Evolutionary conservation across 177 flowering plant species (phyloP).

Genomic region (Vitis hybrid): DNA sequence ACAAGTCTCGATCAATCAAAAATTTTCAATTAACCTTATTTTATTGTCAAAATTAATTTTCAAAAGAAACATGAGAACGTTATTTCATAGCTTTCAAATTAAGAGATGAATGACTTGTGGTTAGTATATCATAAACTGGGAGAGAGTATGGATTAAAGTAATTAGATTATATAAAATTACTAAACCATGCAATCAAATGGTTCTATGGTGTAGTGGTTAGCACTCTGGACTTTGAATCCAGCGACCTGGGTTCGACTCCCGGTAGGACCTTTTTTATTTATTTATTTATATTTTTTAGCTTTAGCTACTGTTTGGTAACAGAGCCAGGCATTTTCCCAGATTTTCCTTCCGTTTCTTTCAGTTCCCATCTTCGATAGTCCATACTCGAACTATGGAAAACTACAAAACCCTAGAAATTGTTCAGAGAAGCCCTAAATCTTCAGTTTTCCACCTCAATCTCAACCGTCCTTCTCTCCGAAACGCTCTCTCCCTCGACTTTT

Average conservation of each 20-base stretch:
- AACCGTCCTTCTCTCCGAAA: slow-evolving; percentile 61
- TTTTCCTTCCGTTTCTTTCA: background rate
- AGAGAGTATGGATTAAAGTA: too few relatives aligned
- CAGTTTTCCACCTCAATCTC: slow-evolving; percentile 50
- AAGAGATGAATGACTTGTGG: too few relatives aligned
- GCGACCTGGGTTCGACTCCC: slow-evolving; percentile 99
- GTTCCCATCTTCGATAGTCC: background rate
- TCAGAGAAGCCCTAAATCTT: slow-evolving; percentile 24
- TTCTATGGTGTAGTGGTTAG: slow-evolving; percentile 99
- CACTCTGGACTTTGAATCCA: slow-evolving; percentile 99
- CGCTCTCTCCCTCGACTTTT: slow-evolving; percentile 74
- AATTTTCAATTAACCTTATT: too few relatives aligned
- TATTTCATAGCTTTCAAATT: too few relatives aligned
- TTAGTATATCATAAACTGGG: too few relatives aligned
- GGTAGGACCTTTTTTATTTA: slow-evolving; percentile 77
- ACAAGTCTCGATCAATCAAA: too few relatives aligned
- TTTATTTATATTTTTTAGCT: too few relatives aligned
- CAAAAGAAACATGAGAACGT: too few relatives aligned
- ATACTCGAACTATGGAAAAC: slow-evolving; percentile 22
- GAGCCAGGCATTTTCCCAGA: background rate
- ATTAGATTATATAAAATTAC: too few relatives aligned
- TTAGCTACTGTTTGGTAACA: too few relatives aligned
- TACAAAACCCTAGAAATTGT: slow-evolving; percentile 48
- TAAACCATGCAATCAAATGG: slow-evolving; percentile 21
- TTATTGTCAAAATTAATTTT: too few relatives aligned